A percentile compares a stretch with the other conserved stretches of the same genome.
Evolutionary conservation across 176 grass and related monocot species (phyloP).

Genomic region (Melocanna baccifera): DNA sequence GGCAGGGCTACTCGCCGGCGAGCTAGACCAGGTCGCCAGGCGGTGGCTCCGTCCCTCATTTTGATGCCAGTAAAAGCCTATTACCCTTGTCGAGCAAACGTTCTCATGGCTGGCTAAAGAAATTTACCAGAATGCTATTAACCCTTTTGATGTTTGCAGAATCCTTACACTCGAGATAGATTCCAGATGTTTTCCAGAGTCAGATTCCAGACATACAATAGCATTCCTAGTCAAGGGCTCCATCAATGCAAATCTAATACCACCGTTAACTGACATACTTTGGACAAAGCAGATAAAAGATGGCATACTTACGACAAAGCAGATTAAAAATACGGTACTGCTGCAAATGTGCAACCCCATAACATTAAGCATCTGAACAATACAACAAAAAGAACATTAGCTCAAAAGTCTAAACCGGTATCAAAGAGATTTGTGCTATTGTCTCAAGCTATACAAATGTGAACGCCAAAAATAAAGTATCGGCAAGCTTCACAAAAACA

Average conservation of each 20-base stretch:
- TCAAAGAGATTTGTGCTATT: background rate
- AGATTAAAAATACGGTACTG: background rate
- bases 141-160: background rate
- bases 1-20: no score
- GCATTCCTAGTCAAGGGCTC: background rate
- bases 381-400: background rate
- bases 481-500: background rate
- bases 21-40: no score
- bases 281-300: background rate
- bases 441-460: slow-evolving; percentile 22
- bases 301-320: background rate
- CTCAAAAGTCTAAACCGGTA: slow-evolving; percentile 1
- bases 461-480: background rate
- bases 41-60: no score
- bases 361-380: background rate
- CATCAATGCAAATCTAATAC: background rate
- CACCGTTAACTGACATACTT: background rate
- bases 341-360: background rate
- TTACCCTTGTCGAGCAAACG: no score
- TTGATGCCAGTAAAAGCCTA: no score
- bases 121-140: no score
- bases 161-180: no score
- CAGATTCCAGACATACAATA: background rate
- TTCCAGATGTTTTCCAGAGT: no score
- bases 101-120: no score